Conservation (phyloP, 345 rosid species). For the Physaria fendleri region DNA sequence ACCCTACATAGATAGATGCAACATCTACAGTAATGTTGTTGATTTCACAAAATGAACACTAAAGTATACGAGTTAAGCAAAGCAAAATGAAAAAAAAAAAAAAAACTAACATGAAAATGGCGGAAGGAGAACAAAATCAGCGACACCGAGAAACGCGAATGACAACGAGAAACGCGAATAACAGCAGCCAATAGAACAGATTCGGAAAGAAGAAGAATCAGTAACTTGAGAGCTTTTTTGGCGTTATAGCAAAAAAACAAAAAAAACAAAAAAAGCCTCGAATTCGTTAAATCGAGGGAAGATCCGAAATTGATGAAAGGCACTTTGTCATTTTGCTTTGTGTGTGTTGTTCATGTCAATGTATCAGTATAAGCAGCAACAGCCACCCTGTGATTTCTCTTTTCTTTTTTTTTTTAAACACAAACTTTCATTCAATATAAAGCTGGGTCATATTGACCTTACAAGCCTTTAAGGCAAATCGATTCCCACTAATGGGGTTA, state of each 20-base stretch:
- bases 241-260: background rate
- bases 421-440: no score
- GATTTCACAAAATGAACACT: background rate
- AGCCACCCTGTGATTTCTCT: background rate
- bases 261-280: background rate
- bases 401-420: background rate
- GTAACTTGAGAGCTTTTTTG: background rate
- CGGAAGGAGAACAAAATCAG: background rate
- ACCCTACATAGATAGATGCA: background rate
- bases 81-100: background rate
- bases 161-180: background rate
- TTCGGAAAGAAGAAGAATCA: background rate
- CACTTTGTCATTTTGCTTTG: constrained; percentile 13
- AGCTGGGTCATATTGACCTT: no score
- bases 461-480: no score
- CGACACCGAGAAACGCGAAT: background rate
- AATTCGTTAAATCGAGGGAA: background rate
- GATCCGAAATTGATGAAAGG: constrained; percentile 21
- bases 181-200: background rate
- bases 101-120: constrained; percentile 1
- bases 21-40: background rate
- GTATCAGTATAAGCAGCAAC: background rate
- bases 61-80: background rate
- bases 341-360: constrained; percentile 28
- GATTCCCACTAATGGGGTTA: no score